Evolutionary conservation across 1,284 basidiomycete species (phyloP), one percentile per base, ranked within the genome.

Genomic region (Psilocybe mexicana): DNA sequence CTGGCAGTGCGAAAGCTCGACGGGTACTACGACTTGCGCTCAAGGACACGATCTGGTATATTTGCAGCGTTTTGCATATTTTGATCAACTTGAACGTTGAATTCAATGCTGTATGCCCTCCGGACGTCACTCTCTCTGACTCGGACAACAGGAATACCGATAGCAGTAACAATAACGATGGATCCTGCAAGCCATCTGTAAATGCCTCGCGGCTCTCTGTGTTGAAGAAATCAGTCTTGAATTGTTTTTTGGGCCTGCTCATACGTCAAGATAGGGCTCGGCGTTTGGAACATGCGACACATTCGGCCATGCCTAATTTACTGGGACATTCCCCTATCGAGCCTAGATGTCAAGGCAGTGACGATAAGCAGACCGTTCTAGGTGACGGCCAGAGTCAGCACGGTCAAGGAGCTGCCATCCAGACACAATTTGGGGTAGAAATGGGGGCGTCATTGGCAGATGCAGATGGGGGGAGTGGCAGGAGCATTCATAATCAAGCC

Each of bases 1-100:
- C 11, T 12, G 23, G 42, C 14, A 10, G 25, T 43, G 40, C 35
- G 24, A 28, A 59, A 45, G 10, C n/a, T 38, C 47, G 56, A 18
- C 61, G 58, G 51, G 63, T 77, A 57, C 65, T 67, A 57, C 70
- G 67, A 47, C 71, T 85, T 35, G 79, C 76, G 38, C 72, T 72
- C 43, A 84, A 84, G 64, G 84, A 85, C 62, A 65, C 79, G 35
- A 55, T 80, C 23, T 84, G 82, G 81, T 85, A 82, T 69, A 72
- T 85, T 30, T 84, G 82, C 62, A 75, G 74, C 38, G 46, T 60
- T 46, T 35, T 68, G 49, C 65, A 68, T 45, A 58, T 54, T 33
- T 46, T 63, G 14, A 56, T 61, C 30, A 58, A 11, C 6, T 40
- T 40, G 38, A 12, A 44, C 25, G 46, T 18, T 48, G 46, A 48